Percentiles rank a stretch among this genome's conserved stretches.
Conservation (phyloP, 371 early-diverging fungal genomes). For the Mucor irregularis region DNA sequence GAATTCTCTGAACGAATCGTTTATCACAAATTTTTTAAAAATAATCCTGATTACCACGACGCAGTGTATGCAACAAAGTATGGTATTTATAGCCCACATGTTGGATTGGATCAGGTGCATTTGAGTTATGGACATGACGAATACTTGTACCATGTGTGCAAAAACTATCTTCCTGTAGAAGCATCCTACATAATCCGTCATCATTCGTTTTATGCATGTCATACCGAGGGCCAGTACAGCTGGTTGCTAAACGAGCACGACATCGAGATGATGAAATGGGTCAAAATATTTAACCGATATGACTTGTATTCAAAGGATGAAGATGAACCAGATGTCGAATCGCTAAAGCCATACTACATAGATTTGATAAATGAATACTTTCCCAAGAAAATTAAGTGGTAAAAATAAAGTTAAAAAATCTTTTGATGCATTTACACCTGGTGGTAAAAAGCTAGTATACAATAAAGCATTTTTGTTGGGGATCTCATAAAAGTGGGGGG, state of each 20-base stretch:
- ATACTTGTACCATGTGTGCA: conserved; percentile 55
- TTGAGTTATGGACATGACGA: conserved; percentile 66
- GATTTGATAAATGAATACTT: conserved; percentile 56
- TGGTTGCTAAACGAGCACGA: conserved; percentile 54
- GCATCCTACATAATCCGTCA: conserved; percentile 53
- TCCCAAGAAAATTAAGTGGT: conserved; percentile 55
- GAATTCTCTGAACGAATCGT: conserved; percentile 48
- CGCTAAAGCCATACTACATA: conserved; percentile 48
- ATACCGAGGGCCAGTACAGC: conserved; percentile 47
- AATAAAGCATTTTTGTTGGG: too few relatives aligned
- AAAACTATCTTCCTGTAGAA: conserved; percentile 52
- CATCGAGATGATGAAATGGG: conserved; percentile 49
- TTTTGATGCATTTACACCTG: too few relatives aligned
- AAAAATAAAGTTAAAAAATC: too few relatives aligned
- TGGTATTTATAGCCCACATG: conserved; percentile 57
- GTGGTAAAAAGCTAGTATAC: not conserved
- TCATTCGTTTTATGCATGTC: conserved; percentile 62
- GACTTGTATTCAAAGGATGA: conserved; percentile 61
- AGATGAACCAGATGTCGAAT: conserved; percentile 31
- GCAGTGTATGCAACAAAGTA: conserved; percentile 35
- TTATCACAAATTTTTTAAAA: conserved; percentile 34
- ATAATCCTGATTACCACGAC: conserved; percentile 48
- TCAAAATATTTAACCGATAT: conserved; percentile 57
- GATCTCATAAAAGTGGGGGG: too few relatives aligned
- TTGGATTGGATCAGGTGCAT: conserved; percentile 54